Evolutionary conservation across 257 asterid species (phyloP).

Genomic region (Ligustrum vulgare): DNA sequence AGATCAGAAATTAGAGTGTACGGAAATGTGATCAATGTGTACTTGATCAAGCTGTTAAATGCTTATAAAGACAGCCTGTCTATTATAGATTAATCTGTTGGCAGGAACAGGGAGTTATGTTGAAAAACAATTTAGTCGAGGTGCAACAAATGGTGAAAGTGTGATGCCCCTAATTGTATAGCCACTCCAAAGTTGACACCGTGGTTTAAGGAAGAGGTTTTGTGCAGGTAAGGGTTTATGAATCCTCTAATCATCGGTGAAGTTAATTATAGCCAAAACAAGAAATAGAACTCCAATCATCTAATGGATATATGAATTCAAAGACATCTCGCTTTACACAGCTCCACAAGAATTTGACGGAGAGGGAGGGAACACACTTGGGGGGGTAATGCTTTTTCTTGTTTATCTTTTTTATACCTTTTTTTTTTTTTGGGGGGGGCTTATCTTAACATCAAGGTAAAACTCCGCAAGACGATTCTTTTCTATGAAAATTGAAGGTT

Average conservation of each 20-base stretch:
- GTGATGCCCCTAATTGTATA: background rate
- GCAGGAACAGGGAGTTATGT: background rate
- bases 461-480: background rate
- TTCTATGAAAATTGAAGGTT: background rate
- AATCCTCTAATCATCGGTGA: background rate
- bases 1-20: background rate
- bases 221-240: background rate
- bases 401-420: background rate
- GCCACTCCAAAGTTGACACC: background rate
- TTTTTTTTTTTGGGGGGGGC: background rate
- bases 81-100: background rate
- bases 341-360: background rate
- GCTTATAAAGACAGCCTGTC: background rate
- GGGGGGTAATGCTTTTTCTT: background rate
- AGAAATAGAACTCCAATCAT: background rate
- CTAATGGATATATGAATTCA: background rate
- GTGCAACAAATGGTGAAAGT: background rate
- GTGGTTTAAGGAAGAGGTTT: background rate
- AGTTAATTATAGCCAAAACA: background rate
- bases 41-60: background rate
- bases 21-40: background rate
- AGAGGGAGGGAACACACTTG: background rate
- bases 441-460: background rate
- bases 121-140: background rate
- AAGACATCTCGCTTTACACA: background rate